Conservation (phyloP, 148 eudicot genomes). For the Mesembryanthemum crystallinum region DNA sequence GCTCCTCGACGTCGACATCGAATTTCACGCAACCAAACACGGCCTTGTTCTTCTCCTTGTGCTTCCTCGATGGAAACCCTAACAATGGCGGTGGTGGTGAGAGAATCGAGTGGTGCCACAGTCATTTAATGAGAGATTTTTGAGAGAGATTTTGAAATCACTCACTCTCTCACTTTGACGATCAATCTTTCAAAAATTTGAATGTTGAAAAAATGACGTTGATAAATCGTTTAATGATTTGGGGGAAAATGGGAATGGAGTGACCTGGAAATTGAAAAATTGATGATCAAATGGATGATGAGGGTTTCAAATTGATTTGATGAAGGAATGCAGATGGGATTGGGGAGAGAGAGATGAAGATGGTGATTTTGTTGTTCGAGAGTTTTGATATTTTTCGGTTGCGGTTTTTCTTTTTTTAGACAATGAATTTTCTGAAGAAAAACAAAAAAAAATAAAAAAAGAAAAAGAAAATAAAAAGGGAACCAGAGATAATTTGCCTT, state of each 20-base stretch:
- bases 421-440: background rate
- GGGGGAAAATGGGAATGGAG: background rate
- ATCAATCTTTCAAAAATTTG: background rate
- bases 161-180: background rate
- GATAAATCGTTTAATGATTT: conserved; percentile 4
- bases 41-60: background rate
- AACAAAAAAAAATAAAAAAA: background rate
- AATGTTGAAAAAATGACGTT: background rate
- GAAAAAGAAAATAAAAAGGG: background rate
- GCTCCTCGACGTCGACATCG: conserved; percentile 24
- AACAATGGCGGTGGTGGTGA: background rate
- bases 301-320: background rate
- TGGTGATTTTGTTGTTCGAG: conserved; percentile 5
- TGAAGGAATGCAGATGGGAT: conserved; percentile 3
- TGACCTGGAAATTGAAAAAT: background rate
- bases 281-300: background rate
- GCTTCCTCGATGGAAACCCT: conserved; percentile 2
- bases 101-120: background rate
- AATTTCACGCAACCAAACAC: no score
- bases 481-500: no score
- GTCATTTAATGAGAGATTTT: conserved; percentile 11
- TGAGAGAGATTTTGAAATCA: background rate
- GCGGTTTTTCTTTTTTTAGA: background rate
- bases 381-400: conserved; percentile 4
- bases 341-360: background rate